Percentiles rank a stretch among this genome's conserved stretches.
These are phyloP conservation scores for Saccharomycopsis crataegensis DNA, from an alignment of 1,139 yeast genomes.

Conservation along the genomic window DNA sequence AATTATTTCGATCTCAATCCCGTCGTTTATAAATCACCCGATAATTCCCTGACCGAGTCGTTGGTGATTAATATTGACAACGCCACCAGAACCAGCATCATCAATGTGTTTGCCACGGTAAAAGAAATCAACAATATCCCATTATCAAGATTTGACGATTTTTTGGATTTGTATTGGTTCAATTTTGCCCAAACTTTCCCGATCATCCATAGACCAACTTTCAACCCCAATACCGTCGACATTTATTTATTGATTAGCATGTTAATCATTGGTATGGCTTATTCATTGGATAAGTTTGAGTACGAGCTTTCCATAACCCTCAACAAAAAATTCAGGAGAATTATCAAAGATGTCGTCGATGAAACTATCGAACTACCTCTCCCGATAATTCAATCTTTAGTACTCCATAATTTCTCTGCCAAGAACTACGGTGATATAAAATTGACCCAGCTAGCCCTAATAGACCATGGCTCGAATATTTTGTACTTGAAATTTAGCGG, in stretches of 20 bases:
- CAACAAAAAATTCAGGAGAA: conserved; percentile 26
- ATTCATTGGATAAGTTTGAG: conserved; percentile 20
- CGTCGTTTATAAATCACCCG: neutral
- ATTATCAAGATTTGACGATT: conserved; percentile 17
- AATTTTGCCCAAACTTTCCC: conserved; percentile 31
- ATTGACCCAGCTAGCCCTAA: conserved; percentile 22
- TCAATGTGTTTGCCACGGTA: conserved; percentile 2
- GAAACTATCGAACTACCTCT: conserved; percentile 21
- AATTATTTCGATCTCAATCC: conserved; percentile 4
- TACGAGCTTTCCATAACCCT: conserved; percentile 18
- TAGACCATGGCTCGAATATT: conserved; percentile 26
- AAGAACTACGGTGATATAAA: conserved; percentile 24
- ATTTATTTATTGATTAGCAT: conserved; percentile 31
- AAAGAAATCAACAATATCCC: conserved; percentile 1
- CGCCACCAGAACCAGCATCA: neutral
- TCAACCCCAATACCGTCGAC: conserved; percentile 29
- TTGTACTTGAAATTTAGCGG: conserved; percentile 25
- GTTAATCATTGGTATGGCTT: conserved; percentile 30
- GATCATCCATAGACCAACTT: conserved; percentile 35
- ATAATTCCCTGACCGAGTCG: neutral
- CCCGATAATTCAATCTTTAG: conserved; percentile 24
- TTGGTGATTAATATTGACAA: neutral
- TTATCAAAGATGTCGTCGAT: conserved; percentile 23
- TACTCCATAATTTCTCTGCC: conserved; percentile 24
- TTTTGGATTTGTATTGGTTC: conserved; percentile 28